These are phyloP conservation scores for Beauveria rudraprayagi DNA, from an alignment of 2,329 filamentous ascomycete species.

Conservation along the genomic window DNA sequence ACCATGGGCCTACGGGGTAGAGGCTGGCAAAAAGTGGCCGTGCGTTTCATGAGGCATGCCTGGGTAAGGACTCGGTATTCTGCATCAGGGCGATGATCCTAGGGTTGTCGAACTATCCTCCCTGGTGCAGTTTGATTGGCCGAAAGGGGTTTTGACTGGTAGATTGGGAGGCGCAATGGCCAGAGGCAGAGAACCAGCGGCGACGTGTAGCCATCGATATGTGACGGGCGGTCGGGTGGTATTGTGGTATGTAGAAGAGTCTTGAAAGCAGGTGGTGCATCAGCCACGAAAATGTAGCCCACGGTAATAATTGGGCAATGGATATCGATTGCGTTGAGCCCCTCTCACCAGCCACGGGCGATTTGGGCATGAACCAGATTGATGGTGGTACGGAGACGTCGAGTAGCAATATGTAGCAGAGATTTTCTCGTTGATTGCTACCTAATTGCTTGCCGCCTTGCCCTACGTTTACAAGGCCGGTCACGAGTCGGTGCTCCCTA, in stretches of 20 bases:
- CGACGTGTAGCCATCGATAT: neutral
- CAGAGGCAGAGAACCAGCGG: neutral
- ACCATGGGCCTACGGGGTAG: neutral
- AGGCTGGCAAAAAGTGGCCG: neutral
- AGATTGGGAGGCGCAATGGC: neutral
- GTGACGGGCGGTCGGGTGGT: neutral
- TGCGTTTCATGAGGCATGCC: neutral
- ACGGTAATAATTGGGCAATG: too few species aligned
- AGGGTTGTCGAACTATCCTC: neutral
- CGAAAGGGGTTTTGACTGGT: neutral
- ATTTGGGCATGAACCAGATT: neutral
- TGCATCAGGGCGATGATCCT: neutral
- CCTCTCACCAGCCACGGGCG: neutral
- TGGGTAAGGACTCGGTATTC: neutral
- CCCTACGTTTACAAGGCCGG: too few species aligned
- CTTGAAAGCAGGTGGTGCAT: neutral
- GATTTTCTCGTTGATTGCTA: neutral
- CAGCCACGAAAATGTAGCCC: neutral
- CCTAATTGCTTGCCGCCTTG: neutral
- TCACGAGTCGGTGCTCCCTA: too few species aligned
- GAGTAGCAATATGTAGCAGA: neutral
- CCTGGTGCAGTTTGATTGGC: neutral
- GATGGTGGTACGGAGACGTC: too few species aligned
- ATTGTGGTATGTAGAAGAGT: too few species aligned
- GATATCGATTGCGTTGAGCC: neutral